Base-by-base conservation (phyloP, 1,139 yeast species). In the Fermentozyma sake region DNA sequence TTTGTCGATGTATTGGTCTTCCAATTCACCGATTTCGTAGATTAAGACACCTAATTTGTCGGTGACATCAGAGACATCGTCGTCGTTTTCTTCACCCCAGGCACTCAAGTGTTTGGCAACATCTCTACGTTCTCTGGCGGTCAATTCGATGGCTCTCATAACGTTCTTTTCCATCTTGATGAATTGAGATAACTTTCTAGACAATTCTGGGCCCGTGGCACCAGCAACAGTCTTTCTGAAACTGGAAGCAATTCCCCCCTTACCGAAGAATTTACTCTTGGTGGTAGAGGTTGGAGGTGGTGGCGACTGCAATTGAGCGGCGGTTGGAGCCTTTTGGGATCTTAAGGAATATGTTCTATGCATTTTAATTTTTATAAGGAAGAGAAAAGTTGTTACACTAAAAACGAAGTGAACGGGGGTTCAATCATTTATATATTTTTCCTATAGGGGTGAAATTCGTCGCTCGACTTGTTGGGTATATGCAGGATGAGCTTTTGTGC, bases 31-130 rank as follows among this genome's bases (percentile, higher is more conserved):
- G 57, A 91, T 81, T 69, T 91, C 98, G 64, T 81, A 91, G 52
- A 91, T 79, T 48, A 91, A 73, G 37, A 91, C 97, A 48, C 97
- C 97, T 58, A 91, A 76, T 63, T 91, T 86, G 67, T 91, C 98
- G 44, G 98, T 91, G 45, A 91, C 89, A 58, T 91, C 98, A 36
- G 93, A 79, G 37, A 91, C 95, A 49, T 91, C 98, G 53, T 91
- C 96, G 57, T 91, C 97, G 55, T 87, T 85, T 48, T 84, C 96
- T 62, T 89, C 95, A 68, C 98, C 98, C 98, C 98, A 91, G 41
- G 82, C 61, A 37, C 95, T 83, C 58, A 91, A 76, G 69, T 87
- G 96, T 68, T 82, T 86, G 49, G 98, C 98, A 46, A 86, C 96
- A 53, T 85, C 93, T 63, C 93, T 82, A 63, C 97, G 82, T 69